phyloP scores from a whole-genome alignment of 2,329 filamentous ascomycete genomes.

The Cercospora berteroae region DNA sequence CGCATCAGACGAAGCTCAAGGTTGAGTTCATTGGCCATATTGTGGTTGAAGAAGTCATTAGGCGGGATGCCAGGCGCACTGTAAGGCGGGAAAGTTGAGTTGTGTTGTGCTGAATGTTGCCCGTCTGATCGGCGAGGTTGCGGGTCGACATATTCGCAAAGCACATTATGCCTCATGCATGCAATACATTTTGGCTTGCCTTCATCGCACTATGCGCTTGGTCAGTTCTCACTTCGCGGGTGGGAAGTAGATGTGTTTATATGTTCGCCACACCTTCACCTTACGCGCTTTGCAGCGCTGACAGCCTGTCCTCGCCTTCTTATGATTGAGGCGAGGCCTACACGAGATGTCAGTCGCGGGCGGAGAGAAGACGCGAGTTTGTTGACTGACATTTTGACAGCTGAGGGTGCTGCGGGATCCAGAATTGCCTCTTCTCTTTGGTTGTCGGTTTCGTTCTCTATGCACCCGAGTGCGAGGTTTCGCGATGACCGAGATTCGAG shows the following conservation, averaged over 20 bases:
- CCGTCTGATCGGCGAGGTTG: conserved; percentile 17
- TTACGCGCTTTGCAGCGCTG: conserved; percentile 29
- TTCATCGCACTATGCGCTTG: conserved; percentile 28
- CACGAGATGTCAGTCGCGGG: conserved; percentile 6
- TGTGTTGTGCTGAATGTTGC: not conserved
- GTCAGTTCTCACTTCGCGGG: not conserved
- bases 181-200: conserved; percentile 26
- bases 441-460: conserved; percentile 11
- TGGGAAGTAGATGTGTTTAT: not conserved
- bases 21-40: conserved; percentile 12
- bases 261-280: conserved; percentile 23
- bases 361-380: not conserved
- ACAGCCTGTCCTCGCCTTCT: conserved; percentile 27
- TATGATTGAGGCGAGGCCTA: conserved; percentile 28
- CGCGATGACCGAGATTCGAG: not conserved
- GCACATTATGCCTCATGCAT: conserved; percentile 28
- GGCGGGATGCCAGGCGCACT: not conserved
- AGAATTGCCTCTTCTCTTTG: not conserved
- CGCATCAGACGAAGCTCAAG: conserved; percentile 32
- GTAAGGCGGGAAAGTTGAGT: not conserved
- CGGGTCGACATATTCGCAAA: conserved; percentile 29
- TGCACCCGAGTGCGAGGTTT: conserved; percentile 11
- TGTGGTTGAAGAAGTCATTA: not conserved
- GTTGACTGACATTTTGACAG: conserved; percentile 2
- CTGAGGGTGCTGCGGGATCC: not conserved